Conservation (phyloP, 139 green algal genomes). For the Haematococcus sp. region DNA sequence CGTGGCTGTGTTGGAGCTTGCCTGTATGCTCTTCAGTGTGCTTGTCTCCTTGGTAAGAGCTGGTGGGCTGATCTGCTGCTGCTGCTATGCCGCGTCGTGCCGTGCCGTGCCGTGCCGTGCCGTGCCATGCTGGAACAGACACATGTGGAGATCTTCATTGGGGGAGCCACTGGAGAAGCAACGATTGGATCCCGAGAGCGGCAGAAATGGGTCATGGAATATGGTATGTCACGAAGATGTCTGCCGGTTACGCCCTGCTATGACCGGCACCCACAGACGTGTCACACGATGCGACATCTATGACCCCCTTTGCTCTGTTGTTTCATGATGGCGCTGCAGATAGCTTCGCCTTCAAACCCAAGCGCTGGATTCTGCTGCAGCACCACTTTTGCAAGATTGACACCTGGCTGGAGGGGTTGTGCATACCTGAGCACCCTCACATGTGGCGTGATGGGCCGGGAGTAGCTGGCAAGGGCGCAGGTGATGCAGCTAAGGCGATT, state of each 20-base stretch:
- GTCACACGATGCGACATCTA: too few species aligned
- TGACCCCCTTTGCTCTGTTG: too few species aligned
- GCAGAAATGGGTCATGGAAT: conserved; percentile 49
- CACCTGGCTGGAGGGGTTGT: conserved; percentile 39
- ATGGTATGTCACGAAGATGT: conserved; percentile 7
- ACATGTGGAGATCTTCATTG: conserved; percentile 47
- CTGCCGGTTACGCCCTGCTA: too few species aligned
- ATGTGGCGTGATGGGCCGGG: conserved; percentile 12
- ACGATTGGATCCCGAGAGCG: conserved; percentile 40
- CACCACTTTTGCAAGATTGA: conserved; percentile 44
- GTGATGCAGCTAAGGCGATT: background rate
- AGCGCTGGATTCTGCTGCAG: conserved; percentile 25
- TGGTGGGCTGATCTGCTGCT: too few species aligned
- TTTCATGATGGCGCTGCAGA: too few species aligned
- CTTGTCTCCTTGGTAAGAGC: too few species aligned
- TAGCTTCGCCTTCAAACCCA: conserved; percentile 27
- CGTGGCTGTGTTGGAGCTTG: too few species aligned
- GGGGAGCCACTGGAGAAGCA: conserved; percentile 32
- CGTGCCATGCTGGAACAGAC: conserved; percentile 22
- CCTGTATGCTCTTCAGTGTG: too few species aligned
- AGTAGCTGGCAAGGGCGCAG: background rate
- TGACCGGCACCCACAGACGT: too few species aligned
- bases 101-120: too few species aligned
- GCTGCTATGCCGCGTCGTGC: too few species aligned
- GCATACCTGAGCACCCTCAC: conserved; percentile 19